These are phyloP conservation scores for Penicillium freii DNA, from an alignment of 2,329 filamentous ascomycete genomes.

Conservation along the genomic window DNA sequence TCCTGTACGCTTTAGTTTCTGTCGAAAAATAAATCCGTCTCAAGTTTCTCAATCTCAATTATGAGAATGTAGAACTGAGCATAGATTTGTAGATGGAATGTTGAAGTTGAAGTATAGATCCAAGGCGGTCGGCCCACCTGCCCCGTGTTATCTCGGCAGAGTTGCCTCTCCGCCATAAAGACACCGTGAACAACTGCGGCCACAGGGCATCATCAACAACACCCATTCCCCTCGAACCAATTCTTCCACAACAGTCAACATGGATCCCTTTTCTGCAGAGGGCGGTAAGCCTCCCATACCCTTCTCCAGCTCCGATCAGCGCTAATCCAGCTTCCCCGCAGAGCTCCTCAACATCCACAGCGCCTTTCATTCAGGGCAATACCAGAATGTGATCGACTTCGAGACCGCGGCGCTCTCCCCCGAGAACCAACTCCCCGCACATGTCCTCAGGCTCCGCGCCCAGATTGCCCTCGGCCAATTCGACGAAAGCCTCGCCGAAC, in stretches of 20 bases:
- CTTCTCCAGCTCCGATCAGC: neutral
- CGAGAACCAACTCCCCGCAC: slow-evolving; percentile 73
- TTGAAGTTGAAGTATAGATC: slow-evolving; percentile 5
- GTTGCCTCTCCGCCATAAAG: slow-evolving; percentile 21
- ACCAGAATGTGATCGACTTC: slow-evolving; percentile 80
- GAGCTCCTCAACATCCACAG: slow-evolving; percentile 68
- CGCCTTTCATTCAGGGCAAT: slow-evolving; percentile 74
- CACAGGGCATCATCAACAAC: slow-evolving; percentile 21
- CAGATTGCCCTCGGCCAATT: slow-evolving; percentile 79
- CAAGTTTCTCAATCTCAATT: no score
- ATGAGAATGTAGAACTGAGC: neutral
- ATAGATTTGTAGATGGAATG: neutral
- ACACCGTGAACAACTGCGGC: slow-evolving; percentile 23
- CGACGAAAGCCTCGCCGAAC: slow-evolving; percentile 66
- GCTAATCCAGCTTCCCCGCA: slow-evolving; percentile 31
- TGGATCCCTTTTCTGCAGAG: slow-evolving; percentile 65
- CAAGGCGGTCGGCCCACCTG: slow-evolving; percentile 25
- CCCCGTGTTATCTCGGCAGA: slow-evolving; percentile 14
- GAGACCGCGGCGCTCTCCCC: slow-evolving; percentile 75
- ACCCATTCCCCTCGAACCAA: slow-evolving; percentile 9
- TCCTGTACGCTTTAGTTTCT: neutral
- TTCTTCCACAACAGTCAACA: slow-evolving; percentile 32
- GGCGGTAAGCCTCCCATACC: slow-evolving; percentile 48
- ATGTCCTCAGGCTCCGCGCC: slow-evolving; percentile 75
- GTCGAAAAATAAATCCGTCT: neutral